Conservation (phyloP, 805 yeast species). For the Zygotorulaspora florentina region DNA sequence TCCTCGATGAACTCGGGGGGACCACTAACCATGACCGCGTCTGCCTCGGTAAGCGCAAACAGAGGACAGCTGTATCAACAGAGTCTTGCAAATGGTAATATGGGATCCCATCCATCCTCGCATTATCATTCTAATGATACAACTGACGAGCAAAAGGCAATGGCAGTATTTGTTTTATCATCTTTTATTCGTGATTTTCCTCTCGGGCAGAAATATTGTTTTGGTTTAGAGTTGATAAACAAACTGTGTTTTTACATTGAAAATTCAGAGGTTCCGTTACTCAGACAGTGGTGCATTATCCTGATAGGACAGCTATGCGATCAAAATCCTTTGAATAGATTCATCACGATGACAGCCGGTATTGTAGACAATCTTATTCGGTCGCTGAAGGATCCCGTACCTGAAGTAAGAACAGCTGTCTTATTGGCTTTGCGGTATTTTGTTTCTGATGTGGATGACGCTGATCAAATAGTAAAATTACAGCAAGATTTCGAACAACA, state of each 20-base stretch:
- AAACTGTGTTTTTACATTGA: constrained; percentile 64
- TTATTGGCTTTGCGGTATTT: constrained; percentile 69
- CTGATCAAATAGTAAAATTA: constrained; percentile 32
- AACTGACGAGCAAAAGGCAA: constrained; percentile 84
- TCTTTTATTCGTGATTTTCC: constrained; percentile 77
- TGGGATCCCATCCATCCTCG: constrained; percentile 6
- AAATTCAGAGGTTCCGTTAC: constrained; percentile 72
- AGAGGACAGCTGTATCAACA: constrained; percentile 18
- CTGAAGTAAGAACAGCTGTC: constrained; percentile 88
- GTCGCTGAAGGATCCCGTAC: constrained; percentile 80
- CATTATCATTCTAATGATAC: constrained; percentile 30
- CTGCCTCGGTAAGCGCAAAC: constrained; percentile 18
- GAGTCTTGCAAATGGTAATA: constrained; percentile 9
- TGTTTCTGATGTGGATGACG: constrained; percentile 45
- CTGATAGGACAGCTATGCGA: constrained; percentile 74
- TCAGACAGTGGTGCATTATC: constrained; percentile 90
- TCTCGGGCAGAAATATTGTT: constrained; percentile 75
- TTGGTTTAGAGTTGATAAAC: constrained; percentile 64
- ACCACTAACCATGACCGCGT: constrained; percentile 23
- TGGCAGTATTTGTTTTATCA: constrained; percentile 88
- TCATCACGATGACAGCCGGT: constrained; percentile 63
- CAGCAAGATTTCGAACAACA: constrained; percentile 35
- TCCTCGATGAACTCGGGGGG: constrained; percentile 17
- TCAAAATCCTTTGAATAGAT: constrained; percentile 68
- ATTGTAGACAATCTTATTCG: constrained; percentile 48